Conservation (phyloP, 148 eudicot species). For the Gaultheria prostrata region DNA sequence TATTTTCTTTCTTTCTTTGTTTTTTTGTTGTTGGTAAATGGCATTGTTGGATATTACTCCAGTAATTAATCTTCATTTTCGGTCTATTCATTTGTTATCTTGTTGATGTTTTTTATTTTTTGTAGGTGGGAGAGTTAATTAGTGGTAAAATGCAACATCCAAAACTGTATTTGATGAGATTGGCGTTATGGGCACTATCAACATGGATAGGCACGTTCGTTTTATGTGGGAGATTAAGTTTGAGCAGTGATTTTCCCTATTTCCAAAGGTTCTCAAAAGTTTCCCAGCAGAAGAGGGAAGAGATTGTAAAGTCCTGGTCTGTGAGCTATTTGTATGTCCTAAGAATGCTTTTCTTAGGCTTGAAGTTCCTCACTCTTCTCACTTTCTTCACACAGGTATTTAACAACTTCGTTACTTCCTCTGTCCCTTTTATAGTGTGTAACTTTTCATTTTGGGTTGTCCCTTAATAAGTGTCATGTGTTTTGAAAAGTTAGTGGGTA, state of each 20-base stretch:
- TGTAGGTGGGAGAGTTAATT: slow-evolving; percentile 38
- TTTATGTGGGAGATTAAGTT: slow-evolving; percentile 31
- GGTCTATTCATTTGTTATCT: too few relatives aligned
- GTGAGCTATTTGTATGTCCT: slow-evolving; percentile 29
- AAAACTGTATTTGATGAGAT: slow-evolving; percentile 24
- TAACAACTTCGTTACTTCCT: too few relatives aligned
- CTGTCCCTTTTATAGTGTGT: too few relatives aligned
- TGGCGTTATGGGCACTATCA: slow-evolving; percentile 34
- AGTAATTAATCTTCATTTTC: too few relatives aligned
- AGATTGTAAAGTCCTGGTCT: slow-evolving; percentile 39
- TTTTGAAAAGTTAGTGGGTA: too few relatives aligned
- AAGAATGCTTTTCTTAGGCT: slow-evolving; percentile 30
- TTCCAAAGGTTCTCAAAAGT: slow-evolving; percentile 39
- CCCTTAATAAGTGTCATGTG: too few relatives aligned
- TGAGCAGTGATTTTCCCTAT: slow-evolving; percentile 44
- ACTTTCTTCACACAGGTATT: slow-evolving; percentile 58
- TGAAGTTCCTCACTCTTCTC: slow-evolving; percentile 32
- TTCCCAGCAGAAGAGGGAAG: slow-evolving; percentile 34
- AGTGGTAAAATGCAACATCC: slow-evolving; percentile 40
- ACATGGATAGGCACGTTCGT: slow-evolving; percentile 54
- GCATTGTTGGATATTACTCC: too few relatives aligned
- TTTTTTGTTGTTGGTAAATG: too few relatives aligned
- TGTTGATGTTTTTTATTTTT: too few relatives aligned
- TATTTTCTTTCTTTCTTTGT: too few relatives aligned
- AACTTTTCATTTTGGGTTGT: too few relatives aligned